Conservation (phyloP, 257 asterid species). For the Nicotiana paniculata region DNA sequence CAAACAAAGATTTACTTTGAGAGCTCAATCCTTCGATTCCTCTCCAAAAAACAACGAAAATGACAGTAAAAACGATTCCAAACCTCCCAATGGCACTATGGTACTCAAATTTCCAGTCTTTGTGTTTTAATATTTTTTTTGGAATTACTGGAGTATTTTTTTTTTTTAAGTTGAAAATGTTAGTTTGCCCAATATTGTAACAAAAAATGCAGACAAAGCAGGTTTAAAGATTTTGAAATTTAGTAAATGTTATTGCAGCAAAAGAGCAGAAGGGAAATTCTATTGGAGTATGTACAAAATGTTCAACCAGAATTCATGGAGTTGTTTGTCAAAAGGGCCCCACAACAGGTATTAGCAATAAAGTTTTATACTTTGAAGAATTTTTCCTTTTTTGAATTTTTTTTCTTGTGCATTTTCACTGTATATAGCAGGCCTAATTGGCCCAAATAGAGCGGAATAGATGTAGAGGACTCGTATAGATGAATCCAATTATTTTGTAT, state of each 20-base stretch:
- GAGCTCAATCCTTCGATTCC: conserved; percentile 42
- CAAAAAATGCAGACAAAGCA: neutral
- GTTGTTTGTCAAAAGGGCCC: conserved; percentile 80
- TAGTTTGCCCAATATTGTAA: neutral
- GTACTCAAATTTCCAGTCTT: conserved; percentile 25
- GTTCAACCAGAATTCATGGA: conserved; percentile 99
- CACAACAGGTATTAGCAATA: conserved; percentile 60
- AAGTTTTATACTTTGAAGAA: neutral
- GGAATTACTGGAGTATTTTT: neutral
- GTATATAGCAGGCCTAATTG: neutral
- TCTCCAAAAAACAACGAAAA: conserved; percentile 14
- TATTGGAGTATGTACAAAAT: conserved; percentile 90
- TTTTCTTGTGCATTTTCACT: neutral
- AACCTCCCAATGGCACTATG: conserved; percentile 58
- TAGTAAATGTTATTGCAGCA: conserved; percentile 29
- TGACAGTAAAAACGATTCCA: conserved; percentile 35
- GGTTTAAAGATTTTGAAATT: conserved; percentile 3
- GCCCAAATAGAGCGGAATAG: neutral
- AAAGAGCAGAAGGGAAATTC: conserved; percentile 78
- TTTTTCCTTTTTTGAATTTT: neutral
- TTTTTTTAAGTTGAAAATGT: neutral
- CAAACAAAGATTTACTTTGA: conserved; percentile 35
- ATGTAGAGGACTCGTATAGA: neutral
- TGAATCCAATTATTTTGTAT: neutral
- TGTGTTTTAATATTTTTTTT: neutral